A percentile compares a stretch with the other conserved stretches of the same genome.
Conservation (phyloP, 2,329 filamentous ascomycete genomes). For the Pyrenophora teres region DNA sequence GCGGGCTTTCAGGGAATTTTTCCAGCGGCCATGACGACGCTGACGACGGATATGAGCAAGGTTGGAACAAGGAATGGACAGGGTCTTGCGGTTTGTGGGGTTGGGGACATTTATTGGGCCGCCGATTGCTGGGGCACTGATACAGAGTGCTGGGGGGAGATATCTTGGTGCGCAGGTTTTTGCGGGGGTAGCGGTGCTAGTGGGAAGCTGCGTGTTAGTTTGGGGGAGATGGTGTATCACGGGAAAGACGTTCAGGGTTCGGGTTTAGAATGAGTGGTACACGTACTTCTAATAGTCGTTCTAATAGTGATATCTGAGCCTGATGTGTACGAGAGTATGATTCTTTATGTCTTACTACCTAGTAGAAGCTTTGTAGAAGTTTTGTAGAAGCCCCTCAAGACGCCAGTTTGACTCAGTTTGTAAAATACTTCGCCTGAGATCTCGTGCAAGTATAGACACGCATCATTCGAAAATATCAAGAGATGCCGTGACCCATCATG, state of each 20-base stretch:
- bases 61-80: conserved; percentile 55
- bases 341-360: no score
- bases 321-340: no score
- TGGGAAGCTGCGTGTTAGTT: conserved; percentile 38
- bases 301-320: no score
- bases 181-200: conserved; percentile 36
- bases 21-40: conserved; percentile 48
- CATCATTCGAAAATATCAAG: no score
- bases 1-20: conserved; percentile 55
- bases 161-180: conserved; percentile 55
- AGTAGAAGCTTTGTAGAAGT: no score
- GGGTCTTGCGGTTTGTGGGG: conserved; percentile 54
- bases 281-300: no score
- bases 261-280: conserved; percentile 11
- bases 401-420: no score
- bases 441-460: no score
- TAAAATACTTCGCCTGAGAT: no score
- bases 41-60: conserved; percentile 55
- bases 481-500: no score
- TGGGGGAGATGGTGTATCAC: conserved; percentile 37
- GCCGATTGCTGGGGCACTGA: conserved; percentile 54
- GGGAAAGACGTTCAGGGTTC: conserved; percentile 32
- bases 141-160: conserved; percentile 47
- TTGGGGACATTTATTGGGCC: conserved; percentile 53
- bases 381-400: no score